Percentiles rank a stretch among this genome's conserved stretches.
phyloP scores from a whole-genome alignment of 2,329 filamentous ascomycete species.

The Aspergillus unguis region DNA sequence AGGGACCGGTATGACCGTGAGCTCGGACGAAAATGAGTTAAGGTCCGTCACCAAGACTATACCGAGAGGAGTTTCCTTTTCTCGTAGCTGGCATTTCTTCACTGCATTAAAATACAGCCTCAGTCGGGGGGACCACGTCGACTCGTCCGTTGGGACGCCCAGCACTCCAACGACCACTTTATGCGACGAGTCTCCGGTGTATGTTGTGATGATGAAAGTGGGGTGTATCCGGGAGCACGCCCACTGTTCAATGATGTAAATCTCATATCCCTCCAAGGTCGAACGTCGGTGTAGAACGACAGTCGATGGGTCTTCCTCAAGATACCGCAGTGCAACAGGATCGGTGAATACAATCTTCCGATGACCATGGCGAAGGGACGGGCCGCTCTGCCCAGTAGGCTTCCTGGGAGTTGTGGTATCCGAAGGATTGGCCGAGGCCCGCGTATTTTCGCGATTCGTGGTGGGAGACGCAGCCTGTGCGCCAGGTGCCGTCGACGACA shows the following conservation, averaged over 20 bases:
- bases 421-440: conserved; percentile 20
- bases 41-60: conserved; percentile 92
- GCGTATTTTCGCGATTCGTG: conserved; percentile 26
- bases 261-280: conserved; percentile 76
- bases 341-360: conserved; percentile 64
- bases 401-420: conserved; percentile 20
- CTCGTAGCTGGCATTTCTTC: conserved; percentile 77
- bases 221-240: conserved; percentile 86
- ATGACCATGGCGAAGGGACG: conserved; percentile 36
- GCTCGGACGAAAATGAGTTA: conserved; percentile 82
- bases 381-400: conserved; percentile 12
- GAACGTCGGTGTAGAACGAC: conserved; percentile 69
- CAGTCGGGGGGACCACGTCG: conserved; percentile 72
- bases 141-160: conserved; percentile 75
- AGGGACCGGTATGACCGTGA: conserved; percentile 88
- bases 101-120: conserved; percentile 83
- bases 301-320: conserved; percentile 79
- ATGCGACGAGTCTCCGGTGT: conserved; percentile 81
- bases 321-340: conserved; percentile 66
- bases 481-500: conserved; percentile 20
- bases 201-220: conserved; percentile 87
- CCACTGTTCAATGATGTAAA: conserved; percentile 97
- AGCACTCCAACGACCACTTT: conserved; percentile 75
- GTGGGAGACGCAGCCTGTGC: conserved; percentile 22
- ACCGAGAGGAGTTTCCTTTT: conserved; percentile 76